Base-by-base conservation (phyloP, 176 grass and related monocot species). In the Alopecurus myosuroides region DNA sequence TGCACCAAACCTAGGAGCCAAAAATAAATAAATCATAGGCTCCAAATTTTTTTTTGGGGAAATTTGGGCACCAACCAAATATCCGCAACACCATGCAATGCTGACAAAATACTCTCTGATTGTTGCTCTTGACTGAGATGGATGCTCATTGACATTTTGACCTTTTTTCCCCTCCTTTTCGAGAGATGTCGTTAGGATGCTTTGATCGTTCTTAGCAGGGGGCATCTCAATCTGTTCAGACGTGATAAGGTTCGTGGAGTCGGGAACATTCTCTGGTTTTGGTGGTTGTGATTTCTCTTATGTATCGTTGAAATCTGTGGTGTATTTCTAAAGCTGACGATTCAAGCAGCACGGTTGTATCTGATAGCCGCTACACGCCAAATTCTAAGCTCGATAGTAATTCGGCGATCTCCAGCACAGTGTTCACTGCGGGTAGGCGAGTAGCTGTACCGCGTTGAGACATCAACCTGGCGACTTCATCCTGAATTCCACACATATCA, bases 111-210 rank as follows among this genome's bases (percentile, higher is more conserved):
- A 23, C 13, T 58, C 7, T 57, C 4, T 46, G 35, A 31, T 57
- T 69, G 23, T 3, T 36, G 7, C 42, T 35, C 28, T 66, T 45
- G 67, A 74, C 35, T 46, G 4, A 25, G 52, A 39, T 69, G 23
- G 48, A 89, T 81, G n/a, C 48, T 20, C 51, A n/a, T 85, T 76
- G 88, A 70, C 70, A 76, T 12, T 15, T 48, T 17, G 14, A 77
- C 67, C 37, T 77, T 68, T 40, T 42, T 56, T n/a, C n/a, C n/a
- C n/a, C 8, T 23, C 14, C 62, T 57, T 52, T 89, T 26, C 4
- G 17, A 77, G 37, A 37, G 50, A 31, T 66, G 48, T 18, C 30
- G 3, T 73, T 64, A 31, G 31, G 77, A 81, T 81, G 40, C 58
- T 70, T 74, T 22, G 12, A 22, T 23, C 70, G 11, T 52, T 62